Evolutionary conservation across 2,329 filamentous ascomycete genomes (phyloP), one percentile per base, ranked within the genome.

Genomic region (Chalaropsis thielavioides): DNA sequence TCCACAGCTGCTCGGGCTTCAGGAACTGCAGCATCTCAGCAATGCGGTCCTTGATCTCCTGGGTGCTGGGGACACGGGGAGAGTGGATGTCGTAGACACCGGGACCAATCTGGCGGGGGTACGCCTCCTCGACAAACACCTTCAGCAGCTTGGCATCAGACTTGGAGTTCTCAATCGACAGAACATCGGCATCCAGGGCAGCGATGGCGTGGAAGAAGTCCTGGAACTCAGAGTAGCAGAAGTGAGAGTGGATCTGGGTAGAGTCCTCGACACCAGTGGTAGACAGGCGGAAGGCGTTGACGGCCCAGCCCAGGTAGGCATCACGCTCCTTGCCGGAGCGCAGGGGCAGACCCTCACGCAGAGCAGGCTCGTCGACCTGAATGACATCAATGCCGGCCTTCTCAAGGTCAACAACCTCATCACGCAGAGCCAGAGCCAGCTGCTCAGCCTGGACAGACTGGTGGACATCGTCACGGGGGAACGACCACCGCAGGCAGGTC

Each of bases 191-290:
- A 76, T 99, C 94, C 70, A 99, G 88, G 68, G 94, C 92, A 70
- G 94, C 90, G 72, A 99, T 99, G 80, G 94, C 94, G 80, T 97
- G 90, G 91, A 99, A 99, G 85, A 99, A 99, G 83, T 99, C 94
- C 82, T 99, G 94, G 90, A 99, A 99, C 84, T 99, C 94, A 63
- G 94, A 97, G 87, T 99, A 99, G 80, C 94, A 99, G 89, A 99
- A 99, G 84, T 99, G 94, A 69, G 92, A 96, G 88, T 99, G 94
- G 78, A 99, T 96, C 84, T 99, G 94, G 71, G 94, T 99, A 67
- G 88, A 89, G 78, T 99, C 90, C 80, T 91, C 80, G 68, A 99
- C 92, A 76, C 91, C 94, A 68, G 91, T 86, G 72, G 92, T 95
- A 70, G 92, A 87, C 71, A 99, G 90, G 77, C 90, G 91, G 91